phyloP scores from a whole-genome alignment of 2,329 filamentous ascomycete genomes.

The Claviceps sp. region DNA sequence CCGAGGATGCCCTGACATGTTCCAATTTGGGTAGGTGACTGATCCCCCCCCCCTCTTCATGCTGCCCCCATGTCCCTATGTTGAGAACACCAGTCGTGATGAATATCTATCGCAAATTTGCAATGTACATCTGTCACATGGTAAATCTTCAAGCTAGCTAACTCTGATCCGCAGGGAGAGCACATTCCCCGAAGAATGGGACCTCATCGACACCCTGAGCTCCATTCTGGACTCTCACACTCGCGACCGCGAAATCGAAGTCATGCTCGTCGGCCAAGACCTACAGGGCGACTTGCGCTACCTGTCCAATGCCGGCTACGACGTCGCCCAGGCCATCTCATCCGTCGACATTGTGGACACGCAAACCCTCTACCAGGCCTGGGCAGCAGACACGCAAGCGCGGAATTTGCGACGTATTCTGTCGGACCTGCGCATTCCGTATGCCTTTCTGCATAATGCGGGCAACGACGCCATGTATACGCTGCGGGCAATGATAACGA shows the following conservation, averaged over 20 bases:
- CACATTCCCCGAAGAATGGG: conserved; percentile 22
- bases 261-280: conserved; percentile 74
- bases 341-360: conserved; percentile 62
- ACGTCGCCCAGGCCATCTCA: conserved; percentile 35
- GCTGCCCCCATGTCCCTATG: not conserved
- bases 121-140: too few relatives aligned
- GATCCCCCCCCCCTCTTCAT: too few relatives aligned
- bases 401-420: conserved; percentile 50
- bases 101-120: not conserved
- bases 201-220: conserved; percentile 23
- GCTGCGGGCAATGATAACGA: conserved; percentile 53
- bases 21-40: conserved; percentile 57
- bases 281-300: conserved; percentile 53
- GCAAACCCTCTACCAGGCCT: conserved; percentile 51
- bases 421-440: conserved; percentile 45
- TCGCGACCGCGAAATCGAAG: conserved; percentile 24
- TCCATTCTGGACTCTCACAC: conserved; percentile 21
- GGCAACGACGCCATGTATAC: conserved; percentile 79
- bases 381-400: conserved; percentile 37
- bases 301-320: conserved; percentile 50
- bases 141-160: not conserved
- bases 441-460: conserved; percentile 66
- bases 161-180: conserved; percentile 21
- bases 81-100: not conserved
- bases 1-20: conserved; percentile 56